Evolutionary conservation across 164 flowering plant species (phyloP), one percentile per base, ranked within the genome.

Genomic region (Tinospora cordifolia): DNA sequence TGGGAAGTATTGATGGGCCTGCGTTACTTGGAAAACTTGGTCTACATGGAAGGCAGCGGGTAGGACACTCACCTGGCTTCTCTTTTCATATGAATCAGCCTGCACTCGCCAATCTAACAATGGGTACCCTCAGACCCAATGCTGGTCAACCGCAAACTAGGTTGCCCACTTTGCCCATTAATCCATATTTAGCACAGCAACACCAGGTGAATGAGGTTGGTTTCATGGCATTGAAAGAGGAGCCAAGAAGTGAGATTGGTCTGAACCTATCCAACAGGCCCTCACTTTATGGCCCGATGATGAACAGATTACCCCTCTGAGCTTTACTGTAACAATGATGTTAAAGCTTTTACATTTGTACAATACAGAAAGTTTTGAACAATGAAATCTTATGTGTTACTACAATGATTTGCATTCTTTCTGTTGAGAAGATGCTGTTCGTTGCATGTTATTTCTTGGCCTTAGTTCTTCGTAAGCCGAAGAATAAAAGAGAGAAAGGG

Each of bases 271-370:
- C 85, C 3, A 77, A 71, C 63, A 81, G 79, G n/a, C 72, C 90
- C 22, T 71, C 89, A 8, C 76, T 82, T 25, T 85, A 87, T 77
- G 91, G 87, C 41, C 88, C 84, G 62, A 63, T 86, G 21, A 89
- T 91, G 92, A 83, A 79, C 74, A 81, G 88, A 78, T 70, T 84
- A 54, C 90, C 87, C 25, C 84, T 86, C 41, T 86, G 86, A 78
- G 90, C 86, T 67, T 30, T 79, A 80, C 70, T 82, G 84, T 51
- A 34, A 34, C 22, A 63, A 34, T 8, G 34, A 54, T n/a, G 9
- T 17, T 54, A 22, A 54, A 15, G 25, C 22, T 38, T 47, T 69
- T 62, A 8, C 22, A 59, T 57, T 64, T 70, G 71, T 59, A 69
- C 36, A 26, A 60, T 60, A 15, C n/a, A 8, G 60, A 51, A 51